Evolutionary conservation across 2,329 filamentous ascomycete genomes (phyloP), one percentile per base, ranked within the genome.

Genomic region (Claviceps sp.): DNA sequence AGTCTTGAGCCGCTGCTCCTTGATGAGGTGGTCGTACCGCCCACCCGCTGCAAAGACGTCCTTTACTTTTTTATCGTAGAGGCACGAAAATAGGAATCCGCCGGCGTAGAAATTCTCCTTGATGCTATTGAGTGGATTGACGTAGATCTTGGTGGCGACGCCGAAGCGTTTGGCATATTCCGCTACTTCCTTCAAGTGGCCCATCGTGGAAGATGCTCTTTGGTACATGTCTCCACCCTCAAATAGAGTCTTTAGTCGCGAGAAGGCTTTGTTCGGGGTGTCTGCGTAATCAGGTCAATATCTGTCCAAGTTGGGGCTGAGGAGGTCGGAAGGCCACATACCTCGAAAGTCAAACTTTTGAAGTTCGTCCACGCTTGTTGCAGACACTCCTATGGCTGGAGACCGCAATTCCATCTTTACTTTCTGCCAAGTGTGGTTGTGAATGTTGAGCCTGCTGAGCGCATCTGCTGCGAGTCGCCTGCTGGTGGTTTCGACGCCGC

Each of bases 31-130:
- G 64, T 98, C 94, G 64, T 98, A 98, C 48, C 93, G 81, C 2
- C 93, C 93, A 49, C 94, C 93, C 37, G 90, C 93, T 5, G 91
- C 93, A 62, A 97, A 88, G 0, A 97, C 87, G 59, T 93, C 85
- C 59, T 79, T 83, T 55, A 84, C 79, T 64, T 88, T 94, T 55
- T 79, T 83, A 64, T 97, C 91, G 57, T 90, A 88, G 2, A 96
- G 71, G 61, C 89, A 96, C 55, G 94, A 87, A 64, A 98, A 97
- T 44, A 97, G 73, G 30, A 97, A 74, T 7, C 90, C 90, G 1
- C 86, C 85, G 18, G 79, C 74, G 66, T 93, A 98, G 64, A 97
- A 96, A 52, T 84, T 86, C 63, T 96, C 90, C 62, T 95, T 95
- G 61, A 94, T 79, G 65, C 87, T 94, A 62, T 84, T 86, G 6